phyloP scores from a whole-genome alignment of 192 early-diverging fungal species.

The Gonapodya sp. region DNA sequence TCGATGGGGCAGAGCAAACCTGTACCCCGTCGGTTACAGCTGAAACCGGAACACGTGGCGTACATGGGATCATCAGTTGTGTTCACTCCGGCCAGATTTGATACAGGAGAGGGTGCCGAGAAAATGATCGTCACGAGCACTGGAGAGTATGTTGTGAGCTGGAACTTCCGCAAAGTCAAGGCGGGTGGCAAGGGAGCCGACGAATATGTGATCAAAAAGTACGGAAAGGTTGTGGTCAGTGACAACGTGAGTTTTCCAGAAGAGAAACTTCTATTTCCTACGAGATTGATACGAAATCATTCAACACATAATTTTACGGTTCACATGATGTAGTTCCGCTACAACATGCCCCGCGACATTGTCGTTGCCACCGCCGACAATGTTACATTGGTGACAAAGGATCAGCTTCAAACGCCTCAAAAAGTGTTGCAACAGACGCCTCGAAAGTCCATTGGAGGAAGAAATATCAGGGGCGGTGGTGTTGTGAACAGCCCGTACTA shows the following conservation, averaged over 20 bases:
- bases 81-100: conserved; percentile 87
- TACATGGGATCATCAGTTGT: conserved; percentile 53
- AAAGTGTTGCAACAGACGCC: conserved; percentile 38
- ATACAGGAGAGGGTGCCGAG: conserved; percentile 67
- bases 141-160: conserved; percentile 82
- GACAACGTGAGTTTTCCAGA: conserved; percentile 45
- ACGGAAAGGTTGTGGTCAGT: conserved; percentile 68
- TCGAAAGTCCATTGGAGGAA: background rate
- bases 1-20: conserved; percentile 49
- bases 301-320: background rate
- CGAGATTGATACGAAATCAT: no score
- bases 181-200: conserved; percentile 56
- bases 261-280: no score
- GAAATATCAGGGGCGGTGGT: background rate
- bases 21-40: conserved; percentile 60
- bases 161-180: conserved; percentile 81
- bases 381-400: conserved; percentile 52
- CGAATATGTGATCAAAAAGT: conserved; percentile 79
- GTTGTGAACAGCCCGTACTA: conserved; percentile 8
- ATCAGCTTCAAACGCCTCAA: conserved; percentile 42
- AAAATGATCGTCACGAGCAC: conserved; percentile 80
- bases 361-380: conserved; percentile 72
- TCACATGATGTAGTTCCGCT: conserved; percentile 45
- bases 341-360: conserved; percentile 70
- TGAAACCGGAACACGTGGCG: conserved; percentile 81